Evolutionary conservation across 2,329 filamentous ascomycete genomes (phyloP).

Genomic region (Tolypocladium inflatum): DNA sequence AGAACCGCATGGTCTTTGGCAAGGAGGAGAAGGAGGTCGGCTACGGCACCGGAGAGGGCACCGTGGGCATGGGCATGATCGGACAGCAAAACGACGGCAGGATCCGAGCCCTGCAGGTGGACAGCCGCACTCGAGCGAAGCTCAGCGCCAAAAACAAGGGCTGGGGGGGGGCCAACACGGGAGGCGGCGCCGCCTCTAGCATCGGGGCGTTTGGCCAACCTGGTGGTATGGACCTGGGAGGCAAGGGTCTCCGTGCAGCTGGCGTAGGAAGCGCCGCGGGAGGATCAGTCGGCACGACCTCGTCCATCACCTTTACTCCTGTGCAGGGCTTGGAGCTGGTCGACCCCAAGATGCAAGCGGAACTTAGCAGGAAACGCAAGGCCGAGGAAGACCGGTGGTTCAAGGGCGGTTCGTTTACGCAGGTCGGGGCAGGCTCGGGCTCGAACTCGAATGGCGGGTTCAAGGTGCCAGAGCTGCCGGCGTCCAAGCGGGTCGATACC

Average conservation of each 20-base stretch:
- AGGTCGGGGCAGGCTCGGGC: conserved; percentile 52
- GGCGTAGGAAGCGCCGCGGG: conserved; percentile 68
- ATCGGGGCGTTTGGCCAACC: conserved; percentile 67
- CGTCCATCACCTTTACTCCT: conserved; percentile 84
- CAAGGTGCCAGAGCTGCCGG: conserved; percentile 70
- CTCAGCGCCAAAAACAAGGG: conserved; percentile 92
- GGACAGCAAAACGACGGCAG: conserved; percentile 81
- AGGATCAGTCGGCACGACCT: conserved; percentile 60
- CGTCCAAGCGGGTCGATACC: conserved; percentile 56
- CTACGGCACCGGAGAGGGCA: conserved; percentile 77
- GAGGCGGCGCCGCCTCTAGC: conserved; percentile 63
- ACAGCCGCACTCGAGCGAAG: conserved; percentile 87
- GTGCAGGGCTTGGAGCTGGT: conserved; percentile 92
- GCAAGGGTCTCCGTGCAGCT: conserved; percentile 69
- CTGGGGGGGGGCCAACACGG: conserved; percentile 67
- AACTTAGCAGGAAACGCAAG: conserved; percentile 82
- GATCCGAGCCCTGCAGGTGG: conserved; percentile 79
- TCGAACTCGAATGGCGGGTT: conserved; percentile 48
- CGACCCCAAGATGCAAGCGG: conserved; percentile 81
- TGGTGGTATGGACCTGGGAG: conserved; percentile 60
- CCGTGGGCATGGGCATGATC: conserved; percentile 90
- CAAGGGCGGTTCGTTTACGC: conserved; percentile 93
- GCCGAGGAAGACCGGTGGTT: conserved; percentile 96
- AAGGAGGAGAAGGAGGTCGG: conserved; percentile 92
- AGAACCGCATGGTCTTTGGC: conserved; percentile 92